phyloP scores from a whole-genome alignment of 257 asterid species.

The Henckelia pumila region DNA sequence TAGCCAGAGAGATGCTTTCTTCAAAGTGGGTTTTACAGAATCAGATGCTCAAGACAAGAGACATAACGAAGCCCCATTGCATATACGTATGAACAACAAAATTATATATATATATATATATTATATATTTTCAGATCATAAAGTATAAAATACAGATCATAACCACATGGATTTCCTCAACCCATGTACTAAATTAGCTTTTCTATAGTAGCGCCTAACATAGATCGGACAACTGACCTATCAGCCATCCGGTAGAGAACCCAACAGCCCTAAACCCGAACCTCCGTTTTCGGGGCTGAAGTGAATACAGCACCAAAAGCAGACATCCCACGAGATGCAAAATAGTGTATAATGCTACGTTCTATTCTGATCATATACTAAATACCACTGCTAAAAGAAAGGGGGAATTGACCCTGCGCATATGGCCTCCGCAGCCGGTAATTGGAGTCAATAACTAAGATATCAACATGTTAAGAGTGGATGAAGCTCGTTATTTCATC shows the following conservation, averaged over 20 bases:
- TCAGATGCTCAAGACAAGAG: not conserved
- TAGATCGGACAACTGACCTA: not conserved
- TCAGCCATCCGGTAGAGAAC: not conserved
- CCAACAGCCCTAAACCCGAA: not conserved
- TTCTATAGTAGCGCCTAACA: not conserved
- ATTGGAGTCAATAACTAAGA: conserved; percentile 24
- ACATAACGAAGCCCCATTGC: not conserved
- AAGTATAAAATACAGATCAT: not conserved
- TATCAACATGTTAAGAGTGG: conserved; percentile 37
- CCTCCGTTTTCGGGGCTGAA: not conserved
- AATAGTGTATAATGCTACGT: not conserved
- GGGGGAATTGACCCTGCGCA: not conserved
- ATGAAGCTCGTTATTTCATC: conserved; percentile 54
- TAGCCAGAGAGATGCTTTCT: not conserved
- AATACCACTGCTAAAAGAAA: not conserved
- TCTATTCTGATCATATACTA: not conserved
- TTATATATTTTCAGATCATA: not conserved
- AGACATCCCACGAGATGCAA: not conserved
- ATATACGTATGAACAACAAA: not conserved
- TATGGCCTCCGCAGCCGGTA: conserved; percentile 27
- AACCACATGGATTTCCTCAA: not conserved
- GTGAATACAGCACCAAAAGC: not conserved
- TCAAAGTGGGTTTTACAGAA: not conserved
- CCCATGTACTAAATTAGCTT: not conserved
- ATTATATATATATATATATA: too few species aligned